Base-by-base conservation (phyloP, 345 rosid genomes). In the Triadica sebifera region DNA sequence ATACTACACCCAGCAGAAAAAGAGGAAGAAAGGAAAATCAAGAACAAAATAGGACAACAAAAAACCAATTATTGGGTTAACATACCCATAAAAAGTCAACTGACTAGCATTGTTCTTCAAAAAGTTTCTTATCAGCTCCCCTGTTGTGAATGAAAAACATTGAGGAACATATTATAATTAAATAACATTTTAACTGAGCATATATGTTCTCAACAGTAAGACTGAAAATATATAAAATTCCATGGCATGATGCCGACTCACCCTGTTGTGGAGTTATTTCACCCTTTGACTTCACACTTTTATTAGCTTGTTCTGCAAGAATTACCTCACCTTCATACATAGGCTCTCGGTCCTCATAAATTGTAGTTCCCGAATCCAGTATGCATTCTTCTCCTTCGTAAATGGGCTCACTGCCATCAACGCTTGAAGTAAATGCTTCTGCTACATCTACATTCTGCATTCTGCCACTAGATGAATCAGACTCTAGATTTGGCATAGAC, bases 341-440 rank as follows among this genome's bases (percentile, higher is more conserved):
- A 62, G 98, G 99, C 82, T 95, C 97, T 70, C 86, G 81, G 60
- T 88, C 89, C 84, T 80, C 91, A 84, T 78, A 82, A 67, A 63
- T 72, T 56, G 81, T 66, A 75, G 86, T 72, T 76, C 82, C 89
- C 74, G 93, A 81, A 79, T 95, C 93, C 65, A 86, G 56, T 61
- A 93, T 90, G 79, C 98, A 86, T 85, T 95, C 98, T 81, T 96
- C 98, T 65, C 98, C 99, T 82, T 96, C 98, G 80, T 96, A 93
- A 66, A 93, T 85, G 76, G 99, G 98, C 77, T 93, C 99, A 84
- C 89, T 87, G 24, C 83, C 93, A 84, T 87, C 88, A 56, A 88
- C 80, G 49, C 87, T 86, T 16, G 93, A 88, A 17, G 88, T 65
- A 64, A 85, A 50, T 52, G 85, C 79, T 73, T 85, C 88, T 47